phyloP scores from a whole-genome alignment of 805 yeast species.

The Kregervanrija delftensis region DNA sequence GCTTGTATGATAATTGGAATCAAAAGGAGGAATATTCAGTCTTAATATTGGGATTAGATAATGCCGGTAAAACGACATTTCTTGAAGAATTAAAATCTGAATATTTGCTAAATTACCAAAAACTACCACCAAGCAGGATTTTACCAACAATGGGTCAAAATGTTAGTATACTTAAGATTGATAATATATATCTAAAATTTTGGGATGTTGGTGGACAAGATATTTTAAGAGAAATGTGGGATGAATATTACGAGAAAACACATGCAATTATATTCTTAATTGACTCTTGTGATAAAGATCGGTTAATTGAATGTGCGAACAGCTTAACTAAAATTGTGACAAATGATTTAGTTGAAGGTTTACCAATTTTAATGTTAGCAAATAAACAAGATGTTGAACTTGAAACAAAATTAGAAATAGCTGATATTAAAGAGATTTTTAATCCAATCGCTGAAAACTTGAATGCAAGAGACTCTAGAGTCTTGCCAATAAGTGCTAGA shows the following conservation, averaged over 20 bases:
- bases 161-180: slow-evolving; percentile 41
- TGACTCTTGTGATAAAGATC: slow-evolving; percentile 79
- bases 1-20: slow-evolving; percentile 53
- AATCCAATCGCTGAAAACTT: slow-evolving; percentile 75
- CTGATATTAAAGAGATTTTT: slow-evolving; percentile 76
- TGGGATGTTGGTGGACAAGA: slow-evolving; percentile 98
- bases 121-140: slow-evolving; percentile 51
- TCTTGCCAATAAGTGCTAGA: slow-evolving; percentile 82
- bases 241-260: slow-evolving; percentile 73
- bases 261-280: slow-evolving; percentile 92
- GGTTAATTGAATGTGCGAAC: slow-evolving; percentile 77
- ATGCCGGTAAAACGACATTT: slow-evolving; percentile 91
- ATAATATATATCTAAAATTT: slow-evolving; percentile 52
- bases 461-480: slow-evolving; percentile 86
- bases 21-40: slow-evolving; percentile 65
- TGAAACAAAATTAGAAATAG: slow-evolving; percentile 58
- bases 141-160: slow-evolving; percentile 96
- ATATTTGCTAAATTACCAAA: slow-evolving; percentile 40
- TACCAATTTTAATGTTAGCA: slow-evolving; percentile 91
- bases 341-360: slow-evolving; percentile 60
- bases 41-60: slow-evolving; percentile 83
- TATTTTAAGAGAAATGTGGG: slow-evolving; percentile 79
- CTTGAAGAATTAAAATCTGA: slow-evolving; percentile 57
- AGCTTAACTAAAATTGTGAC: slow-evolving; percentile 53
- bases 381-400: slow-evolving; percentile 79